Evolutionary conservation across 768 basidiomycete species (phyloP), one percentile per base, ranked within the genome.

Genomic region (Termitomyces sp.): DNA sequence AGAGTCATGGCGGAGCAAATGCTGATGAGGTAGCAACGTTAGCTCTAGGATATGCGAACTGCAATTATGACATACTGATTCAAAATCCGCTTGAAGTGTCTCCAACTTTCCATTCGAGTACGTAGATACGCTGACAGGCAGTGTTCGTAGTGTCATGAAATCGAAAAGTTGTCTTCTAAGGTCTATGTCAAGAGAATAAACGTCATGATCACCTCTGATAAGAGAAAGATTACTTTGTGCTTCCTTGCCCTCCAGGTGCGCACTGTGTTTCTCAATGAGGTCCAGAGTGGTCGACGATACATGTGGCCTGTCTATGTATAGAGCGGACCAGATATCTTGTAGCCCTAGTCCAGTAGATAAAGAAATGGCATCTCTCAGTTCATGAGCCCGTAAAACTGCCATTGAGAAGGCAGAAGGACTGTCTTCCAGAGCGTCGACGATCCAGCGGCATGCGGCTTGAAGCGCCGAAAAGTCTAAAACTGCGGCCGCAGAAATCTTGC

Each of bases 281-380:
- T 54, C 50, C 41, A 72, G 34, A 20, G 60, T 54, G n/a, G 58
- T 20, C 4, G 63, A 51, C 16, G 60, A 31, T 39, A 58, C n/a
- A 8, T 68, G 52, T 18, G 63, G 55, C 36, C 67, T 61, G 16
- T 70, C 70, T 24, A 69, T 46, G 31, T 71, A 78, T 56, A 86
- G 70, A 6, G 68, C 69, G 13, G 78, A 74, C 93, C 93, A 96
- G 37, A 96, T 82, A 22, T 86, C 77, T 20, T 81, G 73, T 68
- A 95, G 74, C 24, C 88, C 89, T 27, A 84, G 76, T 4, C 95
- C 95, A n/a, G 83, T 80, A 7, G 84, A 83, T 16, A 86, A 78
- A 3, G 81, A 81, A 16, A 89, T 75, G 3, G 75, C 66, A 5
- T 77, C 70, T 39, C 78, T 74, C 3, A 95, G 73, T 6, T 66